Base-by-base conservation (phyloP, 2,329 filamentous ascomycete genomes). In the Beauveria asiatica region DNA sequence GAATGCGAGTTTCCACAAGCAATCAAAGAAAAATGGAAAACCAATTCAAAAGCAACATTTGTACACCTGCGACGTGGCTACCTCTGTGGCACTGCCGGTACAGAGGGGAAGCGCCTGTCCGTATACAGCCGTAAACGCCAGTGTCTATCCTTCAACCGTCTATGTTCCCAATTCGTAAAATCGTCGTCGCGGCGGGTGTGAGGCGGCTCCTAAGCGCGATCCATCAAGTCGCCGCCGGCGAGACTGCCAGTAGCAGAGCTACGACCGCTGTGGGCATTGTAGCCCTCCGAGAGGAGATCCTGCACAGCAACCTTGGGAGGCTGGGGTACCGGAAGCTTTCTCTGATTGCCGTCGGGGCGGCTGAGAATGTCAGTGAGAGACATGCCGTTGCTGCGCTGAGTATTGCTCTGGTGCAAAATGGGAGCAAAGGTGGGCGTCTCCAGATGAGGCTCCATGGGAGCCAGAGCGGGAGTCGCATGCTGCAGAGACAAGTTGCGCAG, bases 301-400 rank as follows among this genome's bases (percentile, higher is more conserved):
- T 93, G 89, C 5, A 95, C 87, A 2, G 89, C 89, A 48, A 96
- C 88, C 73, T 94, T 94, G 59, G 91, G 90, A n/a, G 92, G 83
- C 74, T 93, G 90, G 6, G 92, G 92, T 17, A 96, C 89, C 0
- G 93, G 93, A 19, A 97, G 80, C 74, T 97, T 97, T 67, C 93
- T 81, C 75, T 94, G 90, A 25, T 89, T 88, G 42, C 91, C 91
- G 64, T 97, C 92, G 1, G 91, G 83, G 66, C 88, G 87, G 70
- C 88, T 91, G 78, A 97, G 94, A 69, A 97, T 97, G 72, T 97
- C 93, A 62, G 87, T 89, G 67, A 97, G 87, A 44, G 90, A 89
- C 61, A 95, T 83, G 45, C 92, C 92, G 60, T 80, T 83, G 66
- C 82, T 78, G 59, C 80, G 76, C 50, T 54, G 39, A 77, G 67